Evolutionary conservation across 805 yeast genomes (phyloP).

Genomic region (Groenewaldozyma salmanticensis): DNA sequence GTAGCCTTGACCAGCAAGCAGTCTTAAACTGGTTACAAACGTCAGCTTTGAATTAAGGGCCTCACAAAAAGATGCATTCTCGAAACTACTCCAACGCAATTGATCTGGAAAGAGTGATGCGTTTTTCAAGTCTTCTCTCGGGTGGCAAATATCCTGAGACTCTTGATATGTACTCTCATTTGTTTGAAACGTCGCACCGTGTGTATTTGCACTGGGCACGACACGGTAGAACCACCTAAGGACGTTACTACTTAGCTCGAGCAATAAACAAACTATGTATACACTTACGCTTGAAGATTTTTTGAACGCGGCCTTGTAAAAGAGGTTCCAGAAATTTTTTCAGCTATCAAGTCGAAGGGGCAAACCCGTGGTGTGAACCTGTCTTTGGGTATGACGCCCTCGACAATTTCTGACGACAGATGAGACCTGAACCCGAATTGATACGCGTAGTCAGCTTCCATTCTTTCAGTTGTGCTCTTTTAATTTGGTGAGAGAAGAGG

Average conservation of each 20-base stretch:
- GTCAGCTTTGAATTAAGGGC: conserved; percentile 3
- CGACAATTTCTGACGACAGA: background rate
- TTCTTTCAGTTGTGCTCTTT: too few relatives aligned
- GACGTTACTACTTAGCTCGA: too few relatives aligned
- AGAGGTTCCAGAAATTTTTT: background rate
- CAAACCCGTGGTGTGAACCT: background rate
- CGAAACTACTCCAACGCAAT: conserved; percentile 16
- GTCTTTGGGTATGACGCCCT: background rate
- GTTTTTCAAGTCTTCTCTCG: background rate
- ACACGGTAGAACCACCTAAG: background rate
- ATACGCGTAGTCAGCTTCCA: background rate
- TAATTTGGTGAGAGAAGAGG: too few relatives aligned
- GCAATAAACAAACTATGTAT: background rate
- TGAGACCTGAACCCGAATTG: background rate
- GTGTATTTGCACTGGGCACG: background rate
- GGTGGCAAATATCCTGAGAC: background rate
- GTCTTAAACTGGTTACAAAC: conserved; percentile 14
- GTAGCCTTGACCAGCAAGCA: conserved; percentile 16
- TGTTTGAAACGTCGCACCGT: background rate
- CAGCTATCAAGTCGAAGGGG: background rate
- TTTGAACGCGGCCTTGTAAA: background rate
- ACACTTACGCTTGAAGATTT: background rate
- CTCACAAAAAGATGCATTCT: conserved; percentile 4
- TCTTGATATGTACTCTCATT: background rate
- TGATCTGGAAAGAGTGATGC: conserved; percentile 13